Conservation (phyloP, 2,329 filamentous ascomycete genomes). For the Colletotrichum spinosum region DNA sequence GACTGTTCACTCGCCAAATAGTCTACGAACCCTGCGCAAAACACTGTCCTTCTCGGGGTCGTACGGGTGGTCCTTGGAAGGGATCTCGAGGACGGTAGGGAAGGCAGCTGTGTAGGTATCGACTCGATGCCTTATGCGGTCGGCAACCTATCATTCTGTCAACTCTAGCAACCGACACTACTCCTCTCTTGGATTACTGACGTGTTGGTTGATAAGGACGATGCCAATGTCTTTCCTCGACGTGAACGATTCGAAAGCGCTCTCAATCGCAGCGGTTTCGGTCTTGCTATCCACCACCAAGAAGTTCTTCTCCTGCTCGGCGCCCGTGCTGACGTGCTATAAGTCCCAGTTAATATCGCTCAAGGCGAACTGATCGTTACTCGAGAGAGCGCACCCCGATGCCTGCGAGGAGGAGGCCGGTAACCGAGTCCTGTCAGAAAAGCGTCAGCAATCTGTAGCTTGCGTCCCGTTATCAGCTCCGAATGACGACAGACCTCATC, state of each 20-base stretch:
- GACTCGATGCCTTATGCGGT: constrained; percentile 90
- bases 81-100: constrained; percentile 95
- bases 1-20: constrained; percentile 74
- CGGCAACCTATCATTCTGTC: constrained; percentile 76
- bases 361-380: neutral
- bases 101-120: constrained; percentile 95
- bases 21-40: constrained; percentile 80
- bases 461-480: constrained; percentile 31
- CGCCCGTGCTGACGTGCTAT: constrained; percentile 90
- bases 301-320: constrained; percentile 96
- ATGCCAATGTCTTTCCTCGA: constrained; percentile 96
- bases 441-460: constrained; percentile 30
- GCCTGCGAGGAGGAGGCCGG: constrained; percentile 92
- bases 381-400: constrained; percentile 76
- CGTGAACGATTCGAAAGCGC: constrained; percentile 90
- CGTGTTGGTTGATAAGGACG: constrained; percentile 97
- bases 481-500: constrained; percentile 78
- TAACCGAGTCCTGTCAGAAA: constrained; percentile 84
- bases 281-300: constrained; percentile 96
- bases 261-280: constrained; percentile 87
- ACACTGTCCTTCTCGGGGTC: constrained; percentile 99
- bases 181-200: constrained; percentile 56
- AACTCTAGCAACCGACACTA: constrained; percentile 32
- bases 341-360: constrained; percentile 1
- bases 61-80: constrained; percentile 98